phyloP scores from a whole-genome alignment of 495 filamentous ascomycete species.

The Parathielavia appendiculata region DNA sequence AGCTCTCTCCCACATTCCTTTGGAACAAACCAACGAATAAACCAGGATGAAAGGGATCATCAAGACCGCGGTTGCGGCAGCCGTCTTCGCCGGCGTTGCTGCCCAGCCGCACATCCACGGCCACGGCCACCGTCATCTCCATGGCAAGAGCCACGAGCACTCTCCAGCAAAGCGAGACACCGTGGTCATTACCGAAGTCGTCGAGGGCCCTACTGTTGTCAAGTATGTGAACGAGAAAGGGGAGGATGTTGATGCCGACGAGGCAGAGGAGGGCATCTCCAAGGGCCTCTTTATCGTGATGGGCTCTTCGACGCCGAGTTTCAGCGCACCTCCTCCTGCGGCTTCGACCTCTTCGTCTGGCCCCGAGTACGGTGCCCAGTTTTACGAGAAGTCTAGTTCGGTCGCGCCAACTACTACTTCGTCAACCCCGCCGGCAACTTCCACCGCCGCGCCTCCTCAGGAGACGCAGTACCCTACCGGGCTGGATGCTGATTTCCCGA shows the following conservation, averaged over 20 bases:
- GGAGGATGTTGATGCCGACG: conserved; percentile 44
- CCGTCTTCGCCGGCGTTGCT: conserved; percentile 36
- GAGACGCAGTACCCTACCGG: conserved; percentile 37
- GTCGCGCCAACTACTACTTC: conserved; percentile 5
- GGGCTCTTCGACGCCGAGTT: conserved; percentile 43
- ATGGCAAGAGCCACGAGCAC: conserved; percentile 33
- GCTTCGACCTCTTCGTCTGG: conserved; percentile 24
- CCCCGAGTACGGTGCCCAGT: conserved; percentile 29
- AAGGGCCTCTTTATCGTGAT: conserved; percentile 51
- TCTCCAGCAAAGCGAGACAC: conserved; percentile 37
- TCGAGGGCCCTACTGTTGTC: conserved; percentile 50
- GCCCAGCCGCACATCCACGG: conserved; percentile 47
- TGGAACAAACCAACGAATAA: conserved; percentile 38
- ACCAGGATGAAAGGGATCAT: conserved; percentile 44
- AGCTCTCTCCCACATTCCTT: conserved; percentile 57
- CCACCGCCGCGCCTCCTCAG: conserved; percentile 11
- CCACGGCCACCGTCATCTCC: conserved; percentile 40
- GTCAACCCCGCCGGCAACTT: conserved; percentile 8
- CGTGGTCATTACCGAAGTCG: conserved; percentile 28
- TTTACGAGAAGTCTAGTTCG: conserved; percentile 31
- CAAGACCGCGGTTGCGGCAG: conserved; percentile 45
- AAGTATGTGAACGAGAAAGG: conserved; percentile 55
- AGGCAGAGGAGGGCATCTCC: conserved; percentile 59
- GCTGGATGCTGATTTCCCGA: conserved; percentile 67
- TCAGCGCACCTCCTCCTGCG: conserved; percentile 35